These are phyloP conservation scores for Aspergillus sojae DNA, from an alignment of 2,329 filamentous ascomycete genomes.

Conservation along the genomic window DNA sequence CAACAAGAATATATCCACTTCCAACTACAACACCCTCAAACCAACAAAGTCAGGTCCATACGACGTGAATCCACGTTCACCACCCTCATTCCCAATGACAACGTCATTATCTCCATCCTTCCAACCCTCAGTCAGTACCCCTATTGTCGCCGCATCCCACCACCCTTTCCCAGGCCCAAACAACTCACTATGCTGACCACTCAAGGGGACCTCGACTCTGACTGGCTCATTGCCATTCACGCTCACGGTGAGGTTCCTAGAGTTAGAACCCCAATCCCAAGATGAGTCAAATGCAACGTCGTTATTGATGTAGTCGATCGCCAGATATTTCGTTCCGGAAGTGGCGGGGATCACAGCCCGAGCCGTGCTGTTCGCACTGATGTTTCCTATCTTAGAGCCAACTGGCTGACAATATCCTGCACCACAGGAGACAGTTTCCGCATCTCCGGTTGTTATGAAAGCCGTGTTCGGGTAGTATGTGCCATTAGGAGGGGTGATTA, in stretches of 20 bases:
- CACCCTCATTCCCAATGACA: slow-evolving; percentile 36
- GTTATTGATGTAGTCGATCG: slow-evolving; percentile 57
- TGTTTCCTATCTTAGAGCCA: slow-evolving; percentile 47
- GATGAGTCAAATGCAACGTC: slow-evolving; percentile 49
- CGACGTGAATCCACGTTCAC: slow-evolving; percentile 26
- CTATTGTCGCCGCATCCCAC: slow-evolving; percentile 52
- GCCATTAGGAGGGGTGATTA: slow-evolving; percentile 23
- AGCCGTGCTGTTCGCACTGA: slow-evolving; percentile 35
- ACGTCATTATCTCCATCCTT: slow-evolving; percentile 43
- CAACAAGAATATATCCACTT: not conserved
- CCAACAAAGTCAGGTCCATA: slow-evolving; percentile 43
- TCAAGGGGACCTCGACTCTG: slow-evolving; percentile 54
- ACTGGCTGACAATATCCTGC: slow-evolving; percentile 46
- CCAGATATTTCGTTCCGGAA: slow-evolving; percentile 44
- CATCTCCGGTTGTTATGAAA: slow-evolving; percentile 42
- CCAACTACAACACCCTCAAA: slow-evolving; percentile 29
- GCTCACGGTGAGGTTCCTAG: slow-evolving; percentile 53
- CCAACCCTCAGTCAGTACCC: slow-evolving; percentile 52
- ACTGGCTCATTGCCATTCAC: slow-evolving; percentile 50
- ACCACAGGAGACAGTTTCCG: slow-evolving; percentile 40
- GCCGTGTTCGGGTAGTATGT: slow-evolving; percentile 46
- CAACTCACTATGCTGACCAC: slow-evolving; percentile 38
- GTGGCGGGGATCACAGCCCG: slow-evolving; percentile 40
- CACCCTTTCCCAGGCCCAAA: slow-evolving; percentile 51
- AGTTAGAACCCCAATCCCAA: slow-evolving; percentile 52